phyloP scores from a whole-genome alignment of 1,284 basidiomycete species.

The Cryptococcus sp. region DNA sequence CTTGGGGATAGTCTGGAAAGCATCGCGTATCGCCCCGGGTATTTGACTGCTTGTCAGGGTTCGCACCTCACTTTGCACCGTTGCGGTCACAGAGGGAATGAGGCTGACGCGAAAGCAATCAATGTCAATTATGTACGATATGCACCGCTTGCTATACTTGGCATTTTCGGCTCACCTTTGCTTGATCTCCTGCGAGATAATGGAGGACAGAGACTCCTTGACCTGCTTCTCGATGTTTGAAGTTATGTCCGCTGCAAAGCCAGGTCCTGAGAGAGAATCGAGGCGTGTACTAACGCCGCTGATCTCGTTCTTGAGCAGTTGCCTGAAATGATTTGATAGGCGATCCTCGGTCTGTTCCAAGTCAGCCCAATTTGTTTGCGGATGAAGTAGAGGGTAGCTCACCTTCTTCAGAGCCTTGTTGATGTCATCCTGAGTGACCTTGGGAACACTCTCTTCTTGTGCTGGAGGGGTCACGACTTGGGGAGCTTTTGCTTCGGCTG shows the following conservation, averaged over 20 bases:
- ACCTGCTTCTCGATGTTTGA: conserved; percentile 28
- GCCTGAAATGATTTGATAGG: conserved; percentile 30
- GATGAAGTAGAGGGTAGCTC: neutral
- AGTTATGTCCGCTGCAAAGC: conserved; percentile 21
- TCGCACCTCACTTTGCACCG: conserved; percentile 29
- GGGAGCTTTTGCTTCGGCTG: neutral
- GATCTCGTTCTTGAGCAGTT: conserved; percentile 20
- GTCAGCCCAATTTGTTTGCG: neutral
- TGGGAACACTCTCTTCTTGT: neutral
- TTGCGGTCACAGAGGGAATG: conserved; percentile 21
- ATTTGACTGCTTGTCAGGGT: conserved; percentile 17
- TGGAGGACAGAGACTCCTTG: conserved; percentile 22
- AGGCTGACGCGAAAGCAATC: conserved; percentile 8
- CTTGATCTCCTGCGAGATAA: conserved; percentile 30
- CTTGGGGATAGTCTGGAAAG: conserved; percentile 26
- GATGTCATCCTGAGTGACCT: neutral
- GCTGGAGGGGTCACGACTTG: neutral
- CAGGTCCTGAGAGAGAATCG: conserved; percentile 15
- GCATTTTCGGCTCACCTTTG: conserved; percentile 11
- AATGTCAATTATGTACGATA: neutral
- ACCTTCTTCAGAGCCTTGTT: conserved; percentile 20
- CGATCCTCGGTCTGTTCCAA: conserved; percentile 35
- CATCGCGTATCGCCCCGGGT: conserved; percentile 25
- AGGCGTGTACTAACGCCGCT: conserved; percentile 15
- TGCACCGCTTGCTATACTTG: neutral